A percentile compares a stretch with the other conserved stretches of the same genome.
Conservation (phyloP, 1,139 yeast species). For the Hyphopichia khmerensis region DNA sequence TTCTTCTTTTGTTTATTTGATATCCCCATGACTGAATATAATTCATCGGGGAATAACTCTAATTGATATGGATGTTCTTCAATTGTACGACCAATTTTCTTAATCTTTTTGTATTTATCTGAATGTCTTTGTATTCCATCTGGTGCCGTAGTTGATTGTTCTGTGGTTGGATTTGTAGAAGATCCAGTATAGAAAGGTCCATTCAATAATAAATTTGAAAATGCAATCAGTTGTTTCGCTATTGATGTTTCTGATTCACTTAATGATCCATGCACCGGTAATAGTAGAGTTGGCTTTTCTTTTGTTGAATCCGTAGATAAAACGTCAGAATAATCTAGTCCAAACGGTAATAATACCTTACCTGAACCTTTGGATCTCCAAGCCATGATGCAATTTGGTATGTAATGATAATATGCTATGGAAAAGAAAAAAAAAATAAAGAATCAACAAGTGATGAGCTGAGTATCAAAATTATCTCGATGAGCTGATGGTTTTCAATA, state of each 20-base stretch:
- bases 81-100: slow-evolving; percentile 73
- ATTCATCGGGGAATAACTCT: slow-evolving; percentile 76
- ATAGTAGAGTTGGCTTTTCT: slow-evolving; percentile 38
- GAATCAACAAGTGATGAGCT: no score
- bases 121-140: slow-evolving; percentile 74
- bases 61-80: slow-evolving; percentile 80
- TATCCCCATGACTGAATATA: slow-evolving; percentile 73
- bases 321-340: slow-evolving; percentile 65
- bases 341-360: slow-evolving; percentile 57
- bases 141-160: slow-evolving; percentile 23
- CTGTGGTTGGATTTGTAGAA: slow-evolving; percentile 6
- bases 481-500: no score
- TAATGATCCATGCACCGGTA: slow-evolving; percentile 71
- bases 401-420: background rate
- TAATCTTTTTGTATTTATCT: slow-evolving; percentile 69
- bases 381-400: slow-evolving; percentile 17
- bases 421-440: no score
- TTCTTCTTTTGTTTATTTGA: slow-evolving; percentile 53
- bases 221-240: slow-evolving; percentile 63
- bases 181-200: slow-evolving; percentile 78
- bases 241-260: slow-evolving; percentile 55
- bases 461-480: no score
- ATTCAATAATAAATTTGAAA: slow-evolving; percentile 58
- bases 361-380: slow-evolving; percentile 21
- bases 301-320: slow-evolving; percentile 27